Evolutionary conservation across 2,329 filamentous ascomycete genomes (phyloP), one percentile per base, ranked within the genome.

Genomic region (Fusarium metavorans): DNA sequence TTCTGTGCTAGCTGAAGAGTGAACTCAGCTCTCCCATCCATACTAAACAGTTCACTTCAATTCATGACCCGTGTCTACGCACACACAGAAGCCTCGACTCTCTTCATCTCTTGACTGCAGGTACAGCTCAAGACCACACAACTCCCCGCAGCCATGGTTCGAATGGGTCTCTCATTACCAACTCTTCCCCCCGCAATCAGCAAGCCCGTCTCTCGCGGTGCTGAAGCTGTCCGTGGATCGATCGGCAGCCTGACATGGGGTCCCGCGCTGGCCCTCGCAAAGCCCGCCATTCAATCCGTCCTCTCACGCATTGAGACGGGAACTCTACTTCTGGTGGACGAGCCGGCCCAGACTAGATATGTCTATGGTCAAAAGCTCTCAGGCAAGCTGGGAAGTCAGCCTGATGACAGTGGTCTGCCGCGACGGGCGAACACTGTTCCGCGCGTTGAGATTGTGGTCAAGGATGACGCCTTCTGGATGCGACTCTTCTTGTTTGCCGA

Each of bases 381-480:
- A 9, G 76, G 78, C 34, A 82, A 82, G 79, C 79, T 82, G 72
- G 76, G 81, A 25, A 81, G 83, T 37, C 68, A 79, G 11, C 81
- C 81, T 52, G 83, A 84, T 57, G 83, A 76, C 37, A 76, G 77
- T 41, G 83, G 83, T 65, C 79, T 81, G 8, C 70, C 73, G 11
- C 80, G 78, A 63, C 86, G 72, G 67, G 82, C 78, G 14, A 78
- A 78, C 62, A 77, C 78, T 3, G 77, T 83, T 1, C 85, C 85
- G 3, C 81, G 83, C 6, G 86, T 90, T 5, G 88, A 91, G 75
- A 82, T 94, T 37, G 85, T 87, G 14, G 87, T 94, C 10, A 88
- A 89, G 78, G 89, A 89, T 76, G 91, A 93, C 72, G 86, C 90
- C 34, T 94, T 94, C 79, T 94, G 92, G 92, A 87, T 93, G 77